A percentile compares a stretch with the other conserved stretches of the same genome.
Evolutionary conservation across 805 yeast genomes (phyloP).

Genomic region (Ogataea glucozyma): DNA sequence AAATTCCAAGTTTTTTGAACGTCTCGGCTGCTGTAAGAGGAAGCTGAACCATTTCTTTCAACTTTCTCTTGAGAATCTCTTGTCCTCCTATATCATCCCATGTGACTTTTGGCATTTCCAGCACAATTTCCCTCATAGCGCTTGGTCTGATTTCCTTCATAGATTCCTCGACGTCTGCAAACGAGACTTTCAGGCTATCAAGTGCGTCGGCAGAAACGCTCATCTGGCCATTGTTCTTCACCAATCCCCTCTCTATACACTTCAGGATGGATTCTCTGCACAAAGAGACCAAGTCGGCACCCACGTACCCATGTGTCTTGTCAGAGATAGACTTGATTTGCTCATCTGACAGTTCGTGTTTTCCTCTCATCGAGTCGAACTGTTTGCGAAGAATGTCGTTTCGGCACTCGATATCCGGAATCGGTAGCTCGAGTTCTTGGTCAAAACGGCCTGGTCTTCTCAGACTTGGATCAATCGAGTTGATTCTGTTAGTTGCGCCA

Average conservation of each 20-base stretch:
- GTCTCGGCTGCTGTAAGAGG: slow-evolving; percentile 84
- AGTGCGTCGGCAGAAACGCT: slow-evolving; percentile 2
- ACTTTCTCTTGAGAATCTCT: slow-evolving; percentile 72
- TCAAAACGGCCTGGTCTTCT: slow-evolving; percentile 94
- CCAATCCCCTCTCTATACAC: slow-evolving; percentile 66
- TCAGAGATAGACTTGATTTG: slow-evolving; percentile 66
- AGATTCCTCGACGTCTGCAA: slow-evolving; percentile 67
- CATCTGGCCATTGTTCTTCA: slow-evolving; percentile 9
- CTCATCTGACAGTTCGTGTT: slow-evolving; percentile 49
- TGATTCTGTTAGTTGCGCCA: slow-evolving; percentile 96
- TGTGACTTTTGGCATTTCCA: slow-evolving; percentile 90
- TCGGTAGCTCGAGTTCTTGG: slow-evolving; percentile 87
- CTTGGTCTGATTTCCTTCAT: slow-evolving; percentile 85
- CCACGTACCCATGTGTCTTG: slow-evolving; percentile 95
- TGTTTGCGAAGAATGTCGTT: slow-evolving; percentile 68
- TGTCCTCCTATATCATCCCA: slow-evolving; percentile 99
- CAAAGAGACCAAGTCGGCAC: slow-evolving; percentile 89
- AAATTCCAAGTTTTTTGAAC: slow-evolving; percentile 73
- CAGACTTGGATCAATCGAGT: slow-evolving; percentile 83
- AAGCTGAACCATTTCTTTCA: slow-evolving; percentile 87
- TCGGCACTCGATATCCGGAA: slow-evolving; percentile 85
- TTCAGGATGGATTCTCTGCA: slow-evolving; percentile 87
- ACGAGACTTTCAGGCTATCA: slow-evolving; percentile 45
- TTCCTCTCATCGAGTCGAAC: slow-evolving; percentile 50
- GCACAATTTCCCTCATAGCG: slow-evolving; percentile 93